Percentiles rank a stretch among this genome's conserved stretches.
Evolutionary conservation across 2,329 filamentous ascomycete species (phyloP).

Genomic region (Paraphoma sp.): DNA sequence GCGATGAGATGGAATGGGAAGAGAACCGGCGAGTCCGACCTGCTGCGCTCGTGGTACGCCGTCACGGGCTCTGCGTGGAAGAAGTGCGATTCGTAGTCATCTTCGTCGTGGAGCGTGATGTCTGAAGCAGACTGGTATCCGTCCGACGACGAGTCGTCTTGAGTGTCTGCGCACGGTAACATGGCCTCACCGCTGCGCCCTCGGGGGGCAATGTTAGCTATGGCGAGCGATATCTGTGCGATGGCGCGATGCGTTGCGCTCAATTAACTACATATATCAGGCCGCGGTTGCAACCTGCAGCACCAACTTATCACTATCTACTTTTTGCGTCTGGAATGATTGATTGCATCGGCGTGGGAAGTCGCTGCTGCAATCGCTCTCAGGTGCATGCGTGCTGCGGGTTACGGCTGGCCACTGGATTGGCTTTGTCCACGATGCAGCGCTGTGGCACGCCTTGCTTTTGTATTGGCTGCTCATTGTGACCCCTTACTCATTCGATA

Average conservation of each 20-base stretch:
- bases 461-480: not conserved
- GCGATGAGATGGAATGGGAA: conserved; percentile 35
- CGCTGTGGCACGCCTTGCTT: not conserved
- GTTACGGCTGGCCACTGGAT: not conserved
- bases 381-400: not conserved
- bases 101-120: conserved; percentile 15
- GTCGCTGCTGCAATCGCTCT: not conserved
- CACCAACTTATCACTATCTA: not conserved
- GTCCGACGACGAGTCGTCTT: conserved; percentile 15
- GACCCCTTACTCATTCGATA: not conserved
- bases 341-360: not conserved
- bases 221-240: conserved; percentile 9
- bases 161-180: conserved; percentile 1
- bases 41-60: conserved; percentile 2
- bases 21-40: conserved; percentile 2
- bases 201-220: not conserved
- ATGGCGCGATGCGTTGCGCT: conserved; percentile 4
- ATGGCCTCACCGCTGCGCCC: conserved; percentile 4
- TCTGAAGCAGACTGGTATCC: conserved; percentile 14
- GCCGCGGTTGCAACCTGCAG: not conserved
- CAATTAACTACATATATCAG: not conserved
- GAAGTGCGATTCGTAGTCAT: conserved; percentile 5
- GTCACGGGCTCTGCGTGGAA: conserved; percentile 3
- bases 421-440: not conserved
- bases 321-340: not conserved